Evolutionary conservation across 1,284 basidiomycete species (phyloP).

Genomic region (Leccinum fuscescens): DNA sequence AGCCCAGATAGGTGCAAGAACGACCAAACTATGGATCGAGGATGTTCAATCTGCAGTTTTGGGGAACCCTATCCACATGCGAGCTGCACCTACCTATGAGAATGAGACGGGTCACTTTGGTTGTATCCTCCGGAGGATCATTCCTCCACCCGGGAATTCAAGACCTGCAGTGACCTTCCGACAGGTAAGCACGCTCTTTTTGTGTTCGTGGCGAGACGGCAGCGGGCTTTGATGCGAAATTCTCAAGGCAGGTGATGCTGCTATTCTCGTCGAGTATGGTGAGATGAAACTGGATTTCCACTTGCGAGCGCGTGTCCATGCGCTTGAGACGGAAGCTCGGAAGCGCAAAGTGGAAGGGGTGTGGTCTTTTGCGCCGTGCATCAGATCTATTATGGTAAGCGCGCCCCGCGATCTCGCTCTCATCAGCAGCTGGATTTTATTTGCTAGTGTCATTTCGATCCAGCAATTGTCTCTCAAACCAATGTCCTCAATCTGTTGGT

Average conservation of each 20-base stretch:
- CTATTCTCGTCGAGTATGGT: conserved; percentile 61
- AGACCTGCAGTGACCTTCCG: conserved; percentile 41
- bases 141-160: conserved; percentile 6
- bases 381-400: conserved; percentile 54
- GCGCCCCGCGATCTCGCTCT: neutral
- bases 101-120: neutral
- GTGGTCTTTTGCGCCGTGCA: conserved; percentile 50
- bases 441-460: conserved; percentile 51
- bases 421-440: neutral
- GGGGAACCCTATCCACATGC: neutral
- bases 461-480: conserved; percentile 38
- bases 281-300: conserved; percentile 48
- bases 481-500: conserved; percentile 32
- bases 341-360: conserved; percentile 37
- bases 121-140: conserved; percentile 15
- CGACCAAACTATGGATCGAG: conserved; percentile 33
- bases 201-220: neutral
- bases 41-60: conserved; percentile 21
- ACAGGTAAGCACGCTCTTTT: conserved; percentile 34
- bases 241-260: conserved; percentile 52
- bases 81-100: neutral
- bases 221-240: neutral
- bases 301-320: conserved; percentile 54
- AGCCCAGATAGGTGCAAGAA: conserved; percentile 32
- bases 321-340: conserved; percentile 46